Base-by-base conservation (phyloP, 768 basidiomycete species). In the Collybiopsis confluens region DNA sequence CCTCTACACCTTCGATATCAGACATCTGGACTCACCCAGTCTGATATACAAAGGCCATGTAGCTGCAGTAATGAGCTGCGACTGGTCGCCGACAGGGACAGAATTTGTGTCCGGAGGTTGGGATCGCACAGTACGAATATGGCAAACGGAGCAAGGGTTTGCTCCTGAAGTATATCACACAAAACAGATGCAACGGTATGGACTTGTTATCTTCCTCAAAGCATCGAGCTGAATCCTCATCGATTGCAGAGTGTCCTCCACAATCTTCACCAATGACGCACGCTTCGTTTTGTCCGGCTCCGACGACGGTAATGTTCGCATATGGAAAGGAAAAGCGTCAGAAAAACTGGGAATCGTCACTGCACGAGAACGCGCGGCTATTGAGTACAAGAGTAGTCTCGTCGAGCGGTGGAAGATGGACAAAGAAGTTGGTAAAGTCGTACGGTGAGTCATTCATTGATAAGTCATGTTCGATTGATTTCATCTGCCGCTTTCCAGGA, bases 41-140 rank as follows among this genome's bases (percentile, higher is more conserved):
- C 90, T 96, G 57, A 90, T 98, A 24, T 98, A 96, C 79, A 98
- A 98, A 70, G 94, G 85, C 0, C 97, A 99, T 66, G 96, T 98
- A 18, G 92, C 90, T 0, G 92, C 93, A 3, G 97, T 97, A 38
- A 98, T 94, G 88, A 85, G 85, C 46, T 96, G 94, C 62, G 96
- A 98, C 57, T 98, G 97, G 97, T 87, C 87, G 55, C 97, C 97
- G 1, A 98, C 95, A 0, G 97, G 97, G 10, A 76, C 87, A 30
- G 95, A 94, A 63, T 97, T 98, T 66, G 95, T 98, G 24, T 92
- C 90, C 57, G 97, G 97, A 10, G 90, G 92, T 2, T 98, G 96
- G 87, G 97, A 99, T 68, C 81, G 95, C 42, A 98, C 95, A 2
- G 78, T 98, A 42, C 76, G 95, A 55, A 81, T 98, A 67, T 99